A percentile compares a stretch with the other conserved stretches of the same genome.
These are phyloP conservation scores for Lactarius pseudohatsudake DNA, from an alignment of 768 basidiomycete genomes.

Conservation along the genomic window DNA sequence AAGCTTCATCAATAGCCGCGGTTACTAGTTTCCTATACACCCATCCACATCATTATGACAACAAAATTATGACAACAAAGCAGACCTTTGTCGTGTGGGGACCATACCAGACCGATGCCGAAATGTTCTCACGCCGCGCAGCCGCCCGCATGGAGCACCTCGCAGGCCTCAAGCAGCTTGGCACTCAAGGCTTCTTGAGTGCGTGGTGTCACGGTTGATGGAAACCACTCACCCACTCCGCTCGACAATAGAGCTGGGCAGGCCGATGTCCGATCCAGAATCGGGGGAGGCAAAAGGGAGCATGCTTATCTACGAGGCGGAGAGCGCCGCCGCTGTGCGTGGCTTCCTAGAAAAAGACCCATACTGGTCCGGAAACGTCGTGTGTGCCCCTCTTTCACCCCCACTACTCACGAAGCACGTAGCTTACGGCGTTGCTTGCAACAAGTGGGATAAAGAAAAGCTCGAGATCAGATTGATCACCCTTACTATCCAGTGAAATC, in stretches of 20 bases:
- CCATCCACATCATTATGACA: too few species aligned
- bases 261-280: not conserved
- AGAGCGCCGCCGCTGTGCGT: conserved; percentile 47
- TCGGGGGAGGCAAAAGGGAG: conserved; percentile 59
- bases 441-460: conserved; percentile 56
- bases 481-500: not conserved
- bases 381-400: conserved; percentile 25
- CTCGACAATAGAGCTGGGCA: not conserved
- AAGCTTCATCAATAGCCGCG: too few species aligned
- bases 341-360: conserved; percentile 44
- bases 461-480: conserved; percentile 40
- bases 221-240: conserved; percentile 28
- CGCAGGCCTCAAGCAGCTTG: not conserved
- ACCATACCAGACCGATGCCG: conserved; percentile 11
- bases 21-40: too few species aligned
- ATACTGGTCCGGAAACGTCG: conserved; percentile 45
- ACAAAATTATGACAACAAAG: too few species aligned
- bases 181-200: conserved; percentile 6
- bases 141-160: conserved; percentile 2
- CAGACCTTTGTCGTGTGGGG: conserved; percentile 18
- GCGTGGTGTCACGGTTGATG: conserved; percentile 28
- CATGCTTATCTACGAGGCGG: conserved; percentile 53
- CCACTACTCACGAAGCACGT: too few species aligned
- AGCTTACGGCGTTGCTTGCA: conserved; percentile 29
- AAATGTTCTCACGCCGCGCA: conserved; percentile 7